These are phyloP conservation scores for Candida pseudoglaebosa DNA, from an alignment of 805 yeast genomes.

Conservation along the genomic window DNA sequence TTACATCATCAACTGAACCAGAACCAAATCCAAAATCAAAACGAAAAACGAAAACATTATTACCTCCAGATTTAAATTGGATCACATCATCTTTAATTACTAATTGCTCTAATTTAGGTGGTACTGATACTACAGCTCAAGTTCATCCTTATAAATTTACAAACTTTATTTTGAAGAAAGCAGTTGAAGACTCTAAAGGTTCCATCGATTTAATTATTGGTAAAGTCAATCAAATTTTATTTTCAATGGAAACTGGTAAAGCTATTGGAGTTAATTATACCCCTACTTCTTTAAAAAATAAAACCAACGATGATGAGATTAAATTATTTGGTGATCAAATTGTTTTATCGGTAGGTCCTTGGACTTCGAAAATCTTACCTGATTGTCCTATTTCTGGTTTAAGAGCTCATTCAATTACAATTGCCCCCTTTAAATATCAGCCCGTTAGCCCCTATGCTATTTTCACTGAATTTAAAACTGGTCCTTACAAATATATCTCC, in stretches of 20 bases:
- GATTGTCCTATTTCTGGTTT: conserved; percentile 93
- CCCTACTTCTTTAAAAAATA: conserved; percentile 32
- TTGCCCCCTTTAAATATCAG: conserved; percentile 69
- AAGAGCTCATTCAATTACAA: conserved; percentile 91
- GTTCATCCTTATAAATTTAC: conserved; percentile 95
- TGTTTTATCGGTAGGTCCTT: conserved; percentile 90
- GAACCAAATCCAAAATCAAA: conserved; percentile 8
- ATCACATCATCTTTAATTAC: conserved; percentile 58
- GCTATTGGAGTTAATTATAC: conserved; percentile 74
- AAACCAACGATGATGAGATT: conserved; percentile 3
- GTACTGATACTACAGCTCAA: conserved; percentile 86
- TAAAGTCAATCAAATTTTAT: conserved; percentile 66
- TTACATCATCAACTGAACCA: background rate
- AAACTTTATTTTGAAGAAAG: conserved; percentile 72
- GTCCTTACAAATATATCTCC: conserved; percentile 64
- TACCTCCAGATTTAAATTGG: conserved; percentile 76
- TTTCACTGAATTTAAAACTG: conserved; percentile 83
- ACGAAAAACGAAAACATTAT: conserved; percentile 14
- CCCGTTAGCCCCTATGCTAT: conserved; percentile 89
- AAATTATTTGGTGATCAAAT: conserved; percentile 57
- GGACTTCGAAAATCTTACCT: conserved; percentile 89
- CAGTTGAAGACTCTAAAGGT: conserved; percentile 63
- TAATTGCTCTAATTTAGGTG: conserved; percentile 79
- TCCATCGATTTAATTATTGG: conserved; percentile 84
- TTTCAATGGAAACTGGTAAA: conserved; percentile 57